Evolutionary conservation across 1,284 basidiomycete genomes (phyloP).

Genomic region (Puccinia hordei): DNA sequence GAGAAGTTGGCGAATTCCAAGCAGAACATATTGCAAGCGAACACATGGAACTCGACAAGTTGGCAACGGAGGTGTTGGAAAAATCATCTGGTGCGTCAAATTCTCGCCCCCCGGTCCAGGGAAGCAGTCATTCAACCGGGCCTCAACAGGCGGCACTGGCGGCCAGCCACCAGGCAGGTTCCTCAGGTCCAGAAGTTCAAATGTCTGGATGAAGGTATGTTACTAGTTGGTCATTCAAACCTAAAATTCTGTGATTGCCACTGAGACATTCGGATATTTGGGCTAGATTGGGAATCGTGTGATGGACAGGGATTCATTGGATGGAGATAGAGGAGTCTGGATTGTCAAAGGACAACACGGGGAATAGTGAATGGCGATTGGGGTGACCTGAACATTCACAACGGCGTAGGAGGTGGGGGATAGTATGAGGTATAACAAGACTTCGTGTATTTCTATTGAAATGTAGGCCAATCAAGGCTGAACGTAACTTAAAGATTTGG

Average conservation of each 20-base stretch:
- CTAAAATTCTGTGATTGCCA: not conserved
- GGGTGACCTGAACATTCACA: not conserved
- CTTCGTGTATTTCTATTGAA: not conserved
- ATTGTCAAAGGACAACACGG: not conserved
- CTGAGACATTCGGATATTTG: not conserved
- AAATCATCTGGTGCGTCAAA: not conserved
- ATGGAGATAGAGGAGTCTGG: not conserved
- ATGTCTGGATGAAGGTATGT: not conserved
- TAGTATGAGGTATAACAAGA: not conserved
- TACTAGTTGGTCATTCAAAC: not conserved
- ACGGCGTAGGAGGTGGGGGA: not conserved
- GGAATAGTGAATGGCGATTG: not conserved
- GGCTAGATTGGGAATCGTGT: not conserved
- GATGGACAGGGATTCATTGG: not conserved
- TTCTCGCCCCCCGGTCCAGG: not conserved
- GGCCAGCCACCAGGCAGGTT: not conserved
- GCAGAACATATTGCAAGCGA: not conserved
- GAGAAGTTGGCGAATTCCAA: slow-evolving; percentile 1
- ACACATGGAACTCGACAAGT: not conserved
- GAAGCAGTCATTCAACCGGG: not conserved
- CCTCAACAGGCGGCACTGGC: not conserved
- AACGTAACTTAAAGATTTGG: not conserved
- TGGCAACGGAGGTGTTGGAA: not conserved
- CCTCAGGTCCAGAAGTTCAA: not conserved
- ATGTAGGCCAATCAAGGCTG: not conserved